Evolutionary conservation across 352 stramenopile genomes (phyloP).

Genomic region (Phytophthora litchii): DNA sequence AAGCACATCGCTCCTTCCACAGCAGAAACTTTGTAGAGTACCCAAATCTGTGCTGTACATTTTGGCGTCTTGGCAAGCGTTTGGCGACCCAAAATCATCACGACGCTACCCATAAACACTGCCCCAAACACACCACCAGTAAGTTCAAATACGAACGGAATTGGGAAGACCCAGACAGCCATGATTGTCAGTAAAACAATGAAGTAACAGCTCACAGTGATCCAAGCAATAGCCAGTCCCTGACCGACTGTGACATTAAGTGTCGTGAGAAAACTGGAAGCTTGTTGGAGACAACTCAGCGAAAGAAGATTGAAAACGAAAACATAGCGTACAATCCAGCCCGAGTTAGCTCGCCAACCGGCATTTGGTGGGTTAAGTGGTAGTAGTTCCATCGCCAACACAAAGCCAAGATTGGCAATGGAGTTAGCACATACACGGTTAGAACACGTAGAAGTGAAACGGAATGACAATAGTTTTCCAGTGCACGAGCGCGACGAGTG

Average conservation of each 20-base stretch:
- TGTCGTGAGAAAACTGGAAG: conserved; percentile 8
- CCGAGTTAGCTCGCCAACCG: conserved; percentile 20
- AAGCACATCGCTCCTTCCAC: conserved; percentile 20
- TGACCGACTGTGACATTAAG: conserved; percentile 24
- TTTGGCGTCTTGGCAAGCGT: conserved; percentile 8
- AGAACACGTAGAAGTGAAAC: conserved; percentile 9
- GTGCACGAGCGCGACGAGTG: conserved; percentile 1
- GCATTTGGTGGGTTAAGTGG: conserved; percentile 15
- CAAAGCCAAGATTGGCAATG: conserved; percentile 12
- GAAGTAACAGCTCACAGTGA: conserved; percentile 26
- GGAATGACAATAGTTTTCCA: conserved; percentile 21
- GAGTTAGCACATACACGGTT: conserved; percentile 21
- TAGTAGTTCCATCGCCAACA: conserved; percentile 16
- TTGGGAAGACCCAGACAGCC: conserved; percentile 26
- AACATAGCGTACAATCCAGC: conserved; percentile 17
- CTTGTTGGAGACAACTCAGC: conserved; percentile 20
- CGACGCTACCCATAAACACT: conserved; percentile 16
- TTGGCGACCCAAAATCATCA: conserved; percentile 13
- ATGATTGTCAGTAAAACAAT: conserved; percentile 27
- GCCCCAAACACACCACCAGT: conserved; percentile 20
- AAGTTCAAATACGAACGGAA: conserved; percentile 36
- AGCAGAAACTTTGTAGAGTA: conserved; percentile 14
- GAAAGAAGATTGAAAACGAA: conserved; percentile 20
- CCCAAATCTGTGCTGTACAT: conserved; percentile 6
- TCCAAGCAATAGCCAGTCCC: conserved; percentile 18